Base-by-base conservation (phyloP, 148 eudicot species). In the Rhododendron simsii region DNA sequence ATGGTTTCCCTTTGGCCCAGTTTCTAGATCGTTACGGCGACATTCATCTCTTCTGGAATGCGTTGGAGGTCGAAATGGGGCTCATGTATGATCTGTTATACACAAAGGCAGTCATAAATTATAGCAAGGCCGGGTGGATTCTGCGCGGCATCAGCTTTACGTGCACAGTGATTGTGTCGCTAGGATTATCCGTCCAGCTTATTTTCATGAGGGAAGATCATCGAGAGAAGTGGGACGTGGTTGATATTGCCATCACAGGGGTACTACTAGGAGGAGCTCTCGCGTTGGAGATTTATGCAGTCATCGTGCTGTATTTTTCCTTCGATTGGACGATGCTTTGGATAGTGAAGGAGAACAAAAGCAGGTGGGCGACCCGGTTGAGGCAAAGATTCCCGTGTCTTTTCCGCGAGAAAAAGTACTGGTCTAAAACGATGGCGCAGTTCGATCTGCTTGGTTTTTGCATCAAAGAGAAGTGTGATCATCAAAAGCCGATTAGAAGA, bases 271-370 rank as follows among this genome's bases (percentile, higher is more conserved):
- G 28, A 9, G 74, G 74, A 26, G 74, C 74, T 26, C 15, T 67
- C 11, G 15, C 74, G 7, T 67, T 67, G 74, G 74, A 75, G 79
- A 75, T 75, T 35, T 39, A 26, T 80, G 59, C 30, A 5, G 61
- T 45, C 61, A 28, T 28, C 12, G 13, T 11, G 33, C 13, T 78
- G 14, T 23, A 28, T 11, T 67, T 78, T 3, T 78, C 53, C 33
- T 78, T 26, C n/a, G 81, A 78, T 21, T 78, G 81, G 81, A 23
- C 81, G 5, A 23, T 78, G 81, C 81, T 78, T 78, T 78, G 81
- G 81, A 48, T 78, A 78, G 45, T 78, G 23, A 78, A 44, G 81
- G 53, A 21, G 30, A 10, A 45, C 30, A 45, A 21, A 45, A 11
- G 33, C 18, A 4, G 12, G n/a, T 23, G 15, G 33, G 81, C 45